Evolutionary conservation across 2,329 filamentous ascomycete genomes (phyloP), one percentile per base, ranked within the genome.

Genomic region (Colletotrichum euphorbiae): DNA sequence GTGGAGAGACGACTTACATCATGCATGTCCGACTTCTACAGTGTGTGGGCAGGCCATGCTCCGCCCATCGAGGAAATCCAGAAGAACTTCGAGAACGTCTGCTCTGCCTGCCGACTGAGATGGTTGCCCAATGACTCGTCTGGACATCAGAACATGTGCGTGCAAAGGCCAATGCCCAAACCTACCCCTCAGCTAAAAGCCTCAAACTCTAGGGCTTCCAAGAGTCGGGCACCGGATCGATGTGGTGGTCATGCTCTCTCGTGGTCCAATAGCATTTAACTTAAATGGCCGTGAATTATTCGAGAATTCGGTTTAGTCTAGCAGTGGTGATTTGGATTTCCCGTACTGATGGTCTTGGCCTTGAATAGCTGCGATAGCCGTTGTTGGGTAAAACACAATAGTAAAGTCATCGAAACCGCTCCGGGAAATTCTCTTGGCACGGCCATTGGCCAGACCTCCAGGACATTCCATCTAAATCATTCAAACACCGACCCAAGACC

Each of bases 61-160:
- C 54, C 66, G 17, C 48, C 42, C 61, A 11, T 45, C 33, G 28
- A 31, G 48, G 42, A 38, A 54, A 43, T 43, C 17, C 12, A 36
- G 19, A 55, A 28, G 48, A 46, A 33, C 6, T 66, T 69, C 33
- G 38, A 68, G 17, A 68, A 65, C 19, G 8, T 36, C 40, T 60
- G 28, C 6, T 59, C 15, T 60, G 33, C 13, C 28, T 66, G 17
- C 33, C 19, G 17, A 50, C 33, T 17, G 46, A 42, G 15, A 12
- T n/a, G 36, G 15, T 11, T 8, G 17, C 19, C 40, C 51, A 38
- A 69, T 69, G 66, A 60, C 61, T 69, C 54, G 54, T 60, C 48
- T 21, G 21, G 21, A 43, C 36, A 31, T 55, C 38, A 38, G 54
- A 52, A 63, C 15, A 54, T 13, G n/a, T 64, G 54, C 12, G 46